Conservation (phyloP, 2,329 filamentous ascomycete genomes). For the Fusarium pininemorale region DNA sequence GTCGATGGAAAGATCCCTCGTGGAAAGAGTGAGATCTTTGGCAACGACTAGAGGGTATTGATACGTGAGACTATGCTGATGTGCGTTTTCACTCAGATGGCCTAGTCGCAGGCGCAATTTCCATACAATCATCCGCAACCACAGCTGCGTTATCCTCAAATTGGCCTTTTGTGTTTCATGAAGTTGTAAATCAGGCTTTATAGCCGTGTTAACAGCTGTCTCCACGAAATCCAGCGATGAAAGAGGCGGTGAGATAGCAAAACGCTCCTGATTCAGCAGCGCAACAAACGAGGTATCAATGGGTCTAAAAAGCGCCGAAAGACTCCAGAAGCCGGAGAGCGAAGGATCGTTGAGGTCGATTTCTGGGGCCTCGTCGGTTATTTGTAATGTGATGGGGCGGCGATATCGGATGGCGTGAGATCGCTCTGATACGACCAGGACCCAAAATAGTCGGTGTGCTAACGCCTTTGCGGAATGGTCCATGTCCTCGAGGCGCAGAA, state of each 20-base stretch:
- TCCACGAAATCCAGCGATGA: conserved; percentile 50
- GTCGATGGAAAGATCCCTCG: conserved; percentile 49
- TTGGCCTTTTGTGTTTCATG: conserved; percentile 58
- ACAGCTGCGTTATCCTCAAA: conserved; percentile 55
- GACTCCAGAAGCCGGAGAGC: conserved; percentile 51
- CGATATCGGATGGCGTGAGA: conserved; percentile 57
- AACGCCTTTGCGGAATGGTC: conserved; percentile 41
- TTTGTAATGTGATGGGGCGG: conserved; percentile 54
- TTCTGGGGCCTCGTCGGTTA: conserved; percentile 49
- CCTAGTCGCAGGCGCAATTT: conserved; percentile 55
- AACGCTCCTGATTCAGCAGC: conserved; percentile 51
- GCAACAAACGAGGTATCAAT: conserved; percentile 55
- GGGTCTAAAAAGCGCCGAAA: conserved; percentile 53
- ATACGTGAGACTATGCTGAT: conserved; percentile 51
- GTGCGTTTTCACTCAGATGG: conserved; percentile 48
- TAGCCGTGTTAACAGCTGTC: conserved; percentile 48
- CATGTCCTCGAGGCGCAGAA: conserved; percentile 44
- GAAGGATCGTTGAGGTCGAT: conserved; percentile 44
- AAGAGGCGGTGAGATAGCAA: conserved; percentile 44
- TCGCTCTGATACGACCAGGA: conserved; percentile 54
- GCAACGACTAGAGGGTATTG: conserved; percentile 55
- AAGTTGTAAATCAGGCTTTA: conserved; percentile 46
- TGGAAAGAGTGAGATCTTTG: conserved; percentile 51
- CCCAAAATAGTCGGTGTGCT: conserved; percentile 54
- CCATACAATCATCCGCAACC: conserved; percentile 57